Base-by-base conservation (phyloP, 176 grass and related monocot genomes). In the Luzula sylvatica region DNA sequence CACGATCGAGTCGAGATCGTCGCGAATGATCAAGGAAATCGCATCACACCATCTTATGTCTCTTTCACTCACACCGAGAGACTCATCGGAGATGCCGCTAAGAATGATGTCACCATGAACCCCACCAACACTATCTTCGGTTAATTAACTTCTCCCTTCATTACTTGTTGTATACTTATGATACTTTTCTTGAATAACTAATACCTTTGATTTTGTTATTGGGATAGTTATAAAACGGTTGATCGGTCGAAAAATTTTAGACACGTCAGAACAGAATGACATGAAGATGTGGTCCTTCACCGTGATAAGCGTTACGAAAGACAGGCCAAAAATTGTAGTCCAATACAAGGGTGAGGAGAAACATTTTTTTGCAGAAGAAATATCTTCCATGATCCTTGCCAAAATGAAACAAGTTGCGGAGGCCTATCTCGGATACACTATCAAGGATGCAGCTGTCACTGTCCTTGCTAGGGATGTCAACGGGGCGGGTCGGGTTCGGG, bases 231-330 rank as follows among this genome's bases (percentile, higher is more conserved):
- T 73, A 11, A 95, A 88, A 45, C 69, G 88, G 1, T 74, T 95
- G 32, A 95, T 95, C 18, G 88, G 83, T 1, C 50, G 88, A 46
- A 76, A 83, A 15, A 83, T 69, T 66, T 80, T 72, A 4, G 83
- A 95, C 21, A 68, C 83, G 1, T 81, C 88, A 7, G 79, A 87
- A 8, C 83, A 95, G 66, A 62, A 50, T 12, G 83, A 95, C 76
- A 88, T 88, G 79, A 88, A 95, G 48, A 56, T 84, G 48, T 88
- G 88, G 88, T 83, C 88, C 13, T 95, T 88, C 79, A 95, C 77
- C 56, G 73, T 95, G 15, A 26, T 95, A 12, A 60, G 75, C 0
- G 76, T 78, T 12, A 60, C 88, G 5, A 66, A 27, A 23, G 88
- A 88, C 79, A 88, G 84, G 69, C 88, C 88, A 4, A 84, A 81